A percentile compares a stretch with the other conserved stretches of the same genome.
phyloP scores from a whole-genome alignment of 805 yeast species.

The Jamesozyma lodderae region DNA sequence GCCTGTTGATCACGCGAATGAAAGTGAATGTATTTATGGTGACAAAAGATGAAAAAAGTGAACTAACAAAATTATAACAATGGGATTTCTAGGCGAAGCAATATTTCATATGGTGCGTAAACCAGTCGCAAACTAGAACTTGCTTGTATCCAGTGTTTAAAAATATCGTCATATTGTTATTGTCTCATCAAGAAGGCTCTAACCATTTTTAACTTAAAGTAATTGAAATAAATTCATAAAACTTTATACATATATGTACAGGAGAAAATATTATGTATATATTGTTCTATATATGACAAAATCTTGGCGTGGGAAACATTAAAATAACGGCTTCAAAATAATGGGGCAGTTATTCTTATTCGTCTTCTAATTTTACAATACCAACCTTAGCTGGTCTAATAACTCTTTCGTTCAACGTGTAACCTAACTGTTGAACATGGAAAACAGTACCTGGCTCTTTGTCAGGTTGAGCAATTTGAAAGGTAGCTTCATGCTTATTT shows the following conservation, averaged over 20 bases:
- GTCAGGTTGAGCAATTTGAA: slow-evolving; percentile 76
- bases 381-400: slow-evolving; percentile 96
- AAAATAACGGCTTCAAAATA: background rate
- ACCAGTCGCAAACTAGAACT: too few relatives aligned
- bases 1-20: too few relatives aligned
- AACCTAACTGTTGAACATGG: slow-evolving; percentile 88
- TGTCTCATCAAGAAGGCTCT: too few relatives aligned
- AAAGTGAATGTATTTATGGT: too few relatives aligned
- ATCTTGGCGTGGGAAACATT: background rate
- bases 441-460: slow-evolving; percentile 89
- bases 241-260: background rate
- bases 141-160: too few relatives aligned
- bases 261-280: background rate
- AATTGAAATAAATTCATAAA: too few relatives aligned
- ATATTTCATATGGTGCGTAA: too few relatives aligned
- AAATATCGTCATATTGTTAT: too few relatives aligned
- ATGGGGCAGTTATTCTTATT: background rate
- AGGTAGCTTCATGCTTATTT: slow-evolving; percentile 85
- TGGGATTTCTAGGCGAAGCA: too few relatives aligned
- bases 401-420: slow-evolving; percentile 75
- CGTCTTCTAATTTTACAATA: slow-evolving; percentile 51
- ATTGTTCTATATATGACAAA: background rate
- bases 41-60: too few relatives aligned
- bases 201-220: too few relatives aligned
- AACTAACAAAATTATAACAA: too few relatives aligned